A percentile compares a stretch with the other conserved stretches of the same genome.
Conservation (phyloP, 306 rosid genomes). For the Fagus sylvatica region DNA sequence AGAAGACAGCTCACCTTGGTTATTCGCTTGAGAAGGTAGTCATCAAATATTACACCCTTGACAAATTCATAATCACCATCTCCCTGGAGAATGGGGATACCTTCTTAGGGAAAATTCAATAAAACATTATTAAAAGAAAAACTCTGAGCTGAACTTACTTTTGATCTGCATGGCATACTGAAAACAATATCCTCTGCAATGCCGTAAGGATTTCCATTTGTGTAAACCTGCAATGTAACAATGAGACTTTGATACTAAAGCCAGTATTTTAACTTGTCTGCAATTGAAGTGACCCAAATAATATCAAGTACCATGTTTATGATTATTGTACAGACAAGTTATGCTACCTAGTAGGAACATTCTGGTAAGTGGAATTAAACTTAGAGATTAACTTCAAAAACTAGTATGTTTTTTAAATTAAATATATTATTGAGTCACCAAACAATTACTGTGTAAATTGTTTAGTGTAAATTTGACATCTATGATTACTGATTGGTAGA, state of each 20-base stretch:
- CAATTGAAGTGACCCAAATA: not conserved
- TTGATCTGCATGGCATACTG: slow-evolving; percentile 98
- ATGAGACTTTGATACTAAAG: slow-evolving; percentile 21
- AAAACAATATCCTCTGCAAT: slow-evolving; percentile 86
- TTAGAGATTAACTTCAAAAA: not conserved
- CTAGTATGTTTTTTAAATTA: not conserved
- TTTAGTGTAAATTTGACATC: not conserved
- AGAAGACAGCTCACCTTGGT: slow-evolving; percentile 46
- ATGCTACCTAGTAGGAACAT: not conserved
- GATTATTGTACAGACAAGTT: not conserved
- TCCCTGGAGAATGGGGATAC: slow-evolving; percentile 49
- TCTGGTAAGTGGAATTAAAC: not conserved
- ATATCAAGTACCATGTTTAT: not conserved
- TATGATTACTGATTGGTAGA: not conserved
- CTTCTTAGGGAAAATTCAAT: slow-evolving; percentile 4
- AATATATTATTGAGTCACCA: not conserved
- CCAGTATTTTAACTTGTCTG: slow-evolving; percentile 2
- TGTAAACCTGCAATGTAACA: slow-evolving; percentile 62
- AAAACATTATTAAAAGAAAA: slow-evolving; percentile 14
- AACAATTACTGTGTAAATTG: not conserved
- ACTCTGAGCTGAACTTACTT: slow-evolving; percentile 42
- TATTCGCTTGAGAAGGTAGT: slow-evolving; percentile 71
- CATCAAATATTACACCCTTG: slow-evolving; percentile 71
- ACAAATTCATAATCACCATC: slow-evolving; percentile 94
- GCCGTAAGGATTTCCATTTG: slow-evolving; percentile 87